Percentiles rank a stretch among this genome's conserved stretches.
These are phyloP conservation scores for Astrocystis sublimbata DNA, from an alignment of 495 filamentous ascomycete species.

Conservation along the genomic window DNA sequence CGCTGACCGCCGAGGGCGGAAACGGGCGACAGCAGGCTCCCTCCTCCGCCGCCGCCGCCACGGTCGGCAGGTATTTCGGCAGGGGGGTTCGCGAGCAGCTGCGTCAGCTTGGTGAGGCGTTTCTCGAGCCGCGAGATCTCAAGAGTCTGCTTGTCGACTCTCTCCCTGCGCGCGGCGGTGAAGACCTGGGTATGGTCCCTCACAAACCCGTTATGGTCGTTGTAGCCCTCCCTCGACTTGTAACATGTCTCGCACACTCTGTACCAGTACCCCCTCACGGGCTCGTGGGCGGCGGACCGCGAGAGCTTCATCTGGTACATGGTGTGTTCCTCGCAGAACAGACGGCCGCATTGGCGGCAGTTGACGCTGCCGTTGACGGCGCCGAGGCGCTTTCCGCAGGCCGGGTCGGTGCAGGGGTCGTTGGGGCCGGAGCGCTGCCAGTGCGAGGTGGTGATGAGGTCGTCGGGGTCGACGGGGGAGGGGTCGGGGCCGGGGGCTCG, in stretches of 20 bases:
- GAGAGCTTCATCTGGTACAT: slow-evolving; percentile 99
- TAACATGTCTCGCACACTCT: slow-evolving; percentile 97
- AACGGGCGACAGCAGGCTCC: slow-evolving; percentile 26
- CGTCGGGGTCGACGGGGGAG: slow-evolving; percentile 74
- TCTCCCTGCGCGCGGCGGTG: slow-evolving; percentile 64
- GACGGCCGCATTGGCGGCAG: slow-evolving; percentile 84
- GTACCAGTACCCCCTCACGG: slow-evolving; percentile 89
- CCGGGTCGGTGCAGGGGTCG: slow-evolving; percentile 83
- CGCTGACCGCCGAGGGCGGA: slow-evolving; percentile 45
- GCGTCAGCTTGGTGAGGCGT: slow-evolving; percentile 84
- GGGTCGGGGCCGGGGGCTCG: slow-evolving; percentile 36
- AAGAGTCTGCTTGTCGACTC: slow-evolving; percentile 77
- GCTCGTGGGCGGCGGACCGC: slow-evolving; percentile 85
- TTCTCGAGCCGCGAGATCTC: slow-evolving; percentile 91
- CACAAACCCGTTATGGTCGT: slow-evolving; percentile 73
- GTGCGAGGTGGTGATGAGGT: slow-evolving; percentile 81
- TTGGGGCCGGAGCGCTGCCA: slow-evolving; percentile 77
- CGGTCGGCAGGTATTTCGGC: slow-evolving; percentile 50
- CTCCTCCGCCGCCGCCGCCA: no score
- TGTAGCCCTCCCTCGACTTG: slow-evolving; percentile 93
- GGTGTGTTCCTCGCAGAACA: slow-evolving; percentile 97
- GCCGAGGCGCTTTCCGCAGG: slow-evolving; percentile 77
- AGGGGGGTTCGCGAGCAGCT: slow-evolving; percentile 72
- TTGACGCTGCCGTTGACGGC: slow-evolving; percentile 82
- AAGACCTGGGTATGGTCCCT: slow-evolving; percentile 74